These are phyloP conservation scores for Dactylonectria macrodidyma DNA, from an alignment of 2,329 filamentous ascomycete genomes.

Conservation along the genomic window DNA sequence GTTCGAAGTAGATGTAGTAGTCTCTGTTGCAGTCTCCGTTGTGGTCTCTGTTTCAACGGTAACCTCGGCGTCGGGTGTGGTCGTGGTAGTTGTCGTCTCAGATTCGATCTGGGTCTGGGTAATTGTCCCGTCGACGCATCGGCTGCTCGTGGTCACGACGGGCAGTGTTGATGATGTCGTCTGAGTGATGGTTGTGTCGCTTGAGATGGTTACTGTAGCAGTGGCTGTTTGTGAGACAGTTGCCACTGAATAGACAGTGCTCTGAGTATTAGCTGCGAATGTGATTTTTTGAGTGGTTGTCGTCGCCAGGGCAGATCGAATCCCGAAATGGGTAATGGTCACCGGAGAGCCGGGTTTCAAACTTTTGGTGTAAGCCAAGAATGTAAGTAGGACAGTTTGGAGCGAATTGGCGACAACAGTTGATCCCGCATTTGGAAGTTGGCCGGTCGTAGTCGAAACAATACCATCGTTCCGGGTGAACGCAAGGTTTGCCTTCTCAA, in stretches of 20 bases:
- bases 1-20: slow-evolving; percentile 7
- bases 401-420: not conserved
- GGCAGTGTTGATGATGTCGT: slow-evolving; percentile 5
- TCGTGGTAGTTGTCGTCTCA: slow-evolving; percentile 5
- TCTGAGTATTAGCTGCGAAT: slow-evolving; percentile 6
- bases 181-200: not conserved
- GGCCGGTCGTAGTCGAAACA: slow-evolving; percentile 9
- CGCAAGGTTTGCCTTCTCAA: slow-evolving; percentile 11
- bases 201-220: not conserved
- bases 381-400: slow-evolving; percentile 9
- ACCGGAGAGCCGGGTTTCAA: not conserved
- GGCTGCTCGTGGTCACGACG: slow-evolving; percentile 11
- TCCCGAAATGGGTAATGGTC: slow-evolving; percentile 5
- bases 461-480: slow-evolving; percentile 8
- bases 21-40: slow-evolving; percentile 8
- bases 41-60: not conserved
- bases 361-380: not conserved
- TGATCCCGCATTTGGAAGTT: not conserved
- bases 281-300: not conserved
- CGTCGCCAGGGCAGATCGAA: not conserved
- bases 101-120: not conserved
- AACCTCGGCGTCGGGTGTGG: slow-evolving; percentile 4
- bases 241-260: not conserved
- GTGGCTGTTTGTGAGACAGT: slow-evolving; percentile 1
- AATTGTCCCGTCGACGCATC: slow-evolving; percentile 14